A percentile compares a stretch with the other conserved stretches of the same genome.
Conservation (phyloP, 257 asterid species). For the Solanum virginianum region DNA sequence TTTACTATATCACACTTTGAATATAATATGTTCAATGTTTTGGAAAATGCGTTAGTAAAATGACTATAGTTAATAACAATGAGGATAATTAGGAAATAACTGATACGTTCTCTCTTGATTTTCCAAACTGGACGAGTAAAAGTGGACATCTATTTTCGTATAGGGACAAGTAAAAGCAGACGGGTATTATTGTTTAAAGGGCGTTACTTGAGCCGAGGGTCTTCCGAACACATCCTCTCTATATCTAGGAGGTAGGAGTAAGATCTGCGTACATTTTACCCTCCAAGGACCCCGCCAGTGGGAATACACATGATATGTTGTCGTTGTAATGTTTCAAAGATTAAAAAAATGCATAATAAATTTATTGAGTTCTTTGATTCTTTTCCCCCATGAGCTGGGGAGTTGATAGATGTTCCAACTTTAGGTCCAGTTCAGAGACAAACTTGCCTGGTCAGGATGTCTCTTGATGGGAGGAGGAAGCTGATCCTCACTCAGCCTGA, state of each 20-base stretch:
- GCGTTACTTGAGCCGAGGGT: not conserved
- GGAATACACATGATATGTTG: not conserved
- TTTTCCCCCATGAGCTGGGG: not conserved
- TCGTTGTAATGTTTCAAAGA: not conserved
- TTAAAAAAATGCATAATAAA: not conserved
- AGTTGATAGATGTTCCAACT: not conserved
- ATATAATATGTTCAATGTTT: not conserved
- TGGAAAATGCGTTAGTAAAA: not conserved
- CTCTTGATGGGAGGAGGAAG: constrained; percentile 74
- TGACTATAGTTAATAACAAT: not conserved
- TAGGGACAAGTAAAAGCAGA: not conserved
- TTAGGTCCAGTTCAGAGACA: not conserved
- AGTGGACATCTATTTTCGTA: not conserved
- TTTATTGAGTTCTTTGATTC: not conserved
- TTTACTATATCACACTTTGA: not conserved
- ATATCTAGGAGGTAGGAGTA: not conserved
- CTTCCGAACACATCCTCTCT: not conserved
- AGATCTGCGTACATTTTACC: not conserved
- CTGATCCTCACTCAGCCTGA: constrained; percentile 79
- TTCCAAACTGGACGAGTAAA: not conserved
- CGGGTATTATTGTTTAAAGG: not conserved
- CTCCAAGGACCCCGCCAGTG: not conserved
- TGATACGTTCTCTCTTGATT: not conserved
- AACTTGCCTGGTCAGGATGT: constrained; percentile 77
- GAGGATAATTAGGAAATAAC: not conserved